These are phyloP conservation scores for Cryptosporidium xiaoi DNA, from an alignment of 169 alveolate species.

Conservation along the genomic window DNA sequence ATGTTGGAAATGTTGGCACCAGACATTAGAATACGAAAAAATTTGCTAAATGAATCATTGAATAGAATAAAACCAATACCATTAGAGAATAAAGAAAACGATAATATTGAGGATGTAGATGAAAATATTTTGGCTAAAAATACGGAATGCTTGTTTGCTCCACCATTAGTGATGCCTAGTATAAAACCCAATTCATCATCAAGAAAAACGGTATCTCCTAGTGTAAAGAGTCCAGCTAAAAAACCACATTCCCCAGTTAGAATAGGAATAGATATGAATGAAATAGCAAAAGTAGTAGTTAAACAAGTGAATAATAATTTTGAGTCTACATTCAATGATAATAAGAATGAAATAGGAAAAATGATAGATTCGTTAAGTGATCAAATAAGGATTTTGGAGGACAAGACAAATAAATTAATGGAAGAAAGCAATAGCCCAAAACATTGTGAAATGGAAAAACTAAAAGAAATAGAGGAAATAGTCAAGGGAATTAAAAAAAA, in stretches of 20 bases:
- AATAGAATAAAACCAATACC: constrained; percentile 44
- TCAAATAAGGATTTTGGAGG: constrained; percentile 33
- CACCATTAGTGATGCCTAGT: constrained; percentile 48
- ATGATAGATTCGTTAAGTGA: constrained; percentile 55
- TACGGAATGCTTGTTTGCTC: constrained; percentile 43
- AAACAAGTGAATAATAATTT: constrained; percentile 36
- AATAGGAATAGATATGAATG: constrained; percentile 36
- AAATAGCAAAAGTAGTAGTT: constrained; percentile 53
- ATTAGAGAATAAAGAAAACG: constrained; percentile 3
- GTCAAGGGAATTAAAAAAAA: background rate
- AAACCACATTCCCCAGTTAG: background rate
- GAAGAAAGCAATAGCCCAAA: constrained; percentile 32
- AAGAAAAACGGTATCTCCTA: background rate
- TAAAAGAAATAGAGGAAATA: background rate
- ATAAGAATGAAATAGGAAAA: constrained; percentile 33
- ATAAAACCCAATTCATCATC: constrained; percentile 12
- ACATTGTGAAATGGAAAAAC: background rate
- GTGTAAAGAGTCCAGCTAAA: constrained; percentile 23
- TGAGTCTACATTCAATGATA: constrained; percentile 29
- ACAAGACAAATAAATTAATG: constrained; percentile 48
- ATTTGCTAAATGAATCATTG: constrained; percentile 38
- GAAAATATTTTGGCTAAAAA: background rate
- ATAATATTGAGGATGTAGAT: background rate
- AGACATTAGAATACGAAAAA: constrained; percentile 59
- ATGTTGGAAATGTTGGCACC: constrained; percentile 32